Conservation (phyloP, 768 basidiomycete genomes). For the Hygrocybe coccinea region DNA sequence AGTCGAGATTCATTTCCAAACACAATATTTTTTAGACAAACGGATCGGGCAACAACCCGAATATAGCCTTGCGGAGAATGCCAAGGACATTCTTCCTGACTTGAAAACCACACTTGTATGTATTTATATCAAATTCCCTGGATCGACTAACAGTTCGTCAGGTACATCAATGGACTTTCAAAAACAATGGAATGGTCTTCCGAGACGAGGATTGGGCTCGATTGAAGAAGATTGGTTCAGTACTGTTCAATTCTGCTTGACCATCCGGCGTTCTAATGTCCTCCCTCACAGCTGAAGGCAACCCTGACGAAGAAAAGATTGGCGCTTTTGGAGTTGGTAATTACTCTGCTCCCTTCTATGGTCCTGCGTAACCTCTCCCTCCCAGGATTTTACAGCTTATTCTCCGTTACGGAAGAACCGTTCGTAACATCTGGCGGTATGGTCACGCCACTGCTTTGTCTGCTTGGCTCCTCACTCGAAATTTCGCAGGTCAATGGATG, state of each 20-base stretch:
- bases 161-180: constrained; percentile 80
- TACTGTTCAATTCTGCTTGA: not conserved
- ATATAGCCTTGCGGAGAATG: constrained; percentile 6
- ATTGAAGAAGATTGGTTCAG: constrained; percentile 79
- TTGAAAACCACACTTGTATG: constrained; percentile 59
- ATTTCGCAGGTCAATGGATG: constrained; percentile 74
- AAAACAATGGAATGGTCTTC: constrained; percentile 84
- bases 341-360: constrained; percentile 15
- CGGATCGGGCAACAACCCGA: constrained; percentile 18
- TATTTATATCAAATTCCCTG: constrained; percentile 4
- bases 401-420: constrained; percentile 79
- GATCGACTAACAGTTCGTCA: constrained; percentile 24
- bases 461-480: constrained; percentile 18
- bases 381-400: constrained; percentile 70
- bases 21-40: constrained; percentile 42
- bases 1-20: constrained; percentile 80
- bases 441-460: constrained; percentile 14
- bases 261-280: not conserved
- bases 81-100: constrained; percentile 44
- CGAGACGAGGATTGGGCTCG: constrained; percentile 83
- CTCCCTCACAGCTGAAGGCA: constrained; percentile 66
- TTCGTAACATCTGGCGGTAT: constrained; percentile 76
- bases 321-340: constrained; percentile 89
- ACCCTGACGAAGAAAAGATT: constrained; percentile 91
- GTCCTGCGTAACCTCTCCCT: not conserved